Evolutionary conservation across 108 stramenopile species (phyloP).

Genomic region (Parmales sp.): DNA sequence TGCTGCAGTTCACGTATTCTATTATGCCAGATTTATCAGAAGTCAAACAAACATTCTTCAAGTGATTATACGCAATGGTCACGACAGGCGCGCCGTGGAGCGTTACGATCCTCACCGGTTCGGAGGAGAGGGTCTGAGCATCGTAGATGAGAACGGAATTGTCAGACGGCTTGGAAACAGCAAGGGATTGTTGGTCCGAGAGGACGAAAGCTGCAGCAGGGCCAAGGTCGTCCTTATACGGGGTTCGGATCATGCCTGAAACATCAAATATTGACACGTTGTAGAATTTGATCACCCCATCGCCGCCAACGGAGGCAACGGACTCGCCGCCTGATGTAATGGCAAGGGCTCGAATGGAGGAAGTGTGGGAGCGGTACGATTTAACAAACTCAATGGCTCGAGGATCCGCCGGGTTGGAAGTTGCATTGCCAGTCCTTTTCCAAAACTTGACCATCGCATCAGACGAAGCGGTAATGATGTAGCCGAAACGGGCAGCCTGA

Average conservation of each 20-base stretch:
- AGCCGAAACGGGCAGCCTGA: slow-evolving; percentile 61
- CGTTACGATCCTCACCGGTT: slow-evolving; percentile 43
- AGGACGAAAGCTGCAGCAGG: slow-evolving; percentile 13
- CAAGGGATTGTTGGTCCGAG: slow-evolving; percentile 25
- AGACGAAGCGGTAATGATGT: slow-evolving; percentile 69
- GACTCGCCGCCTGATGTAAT: slow-evolving; percentile 60
- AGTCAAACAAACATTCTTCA: slow-evolving; percentile 52
- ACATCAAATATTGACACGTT: slow-evolving; percentile 90
- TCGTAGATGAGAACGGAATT: slow-evolving; percentile 43
- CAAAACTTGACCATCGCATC: slow-evolving; percentile 98
- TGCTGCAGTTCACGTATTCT: slow-evolving; percentile 68
- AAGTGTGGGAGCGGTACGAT: slow-evolving; percentile 82
- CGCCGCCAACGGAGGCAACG: slow-evolving; percentile 65
- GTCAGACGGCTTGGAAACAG: slow-evolving; percentile 16
- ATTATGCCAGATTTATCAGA: slow-evolving; percentile 77
- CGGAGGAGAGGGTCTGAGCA: slow-evolving; percentile 31
- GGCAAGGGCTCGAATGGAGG: slow-evolving; percentile 45
- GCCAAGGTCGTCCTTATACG: background rate
- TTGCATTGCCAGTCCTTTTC: slow-evolving; percentile 59
- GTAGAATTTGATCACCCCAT: slow-evolving; percentile 85
- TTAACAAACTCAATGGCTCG: slow-evolving; percentile 92
- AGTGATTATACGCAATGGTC: slow-evolving; percentile 49
- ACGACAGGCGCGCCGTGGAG: slow-evolving; percentile 75
- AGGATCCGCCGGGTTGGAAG: slow-evolving; percentile 15
- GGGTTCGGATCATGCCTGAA: slow-evolving; percentile 53